phyloP scores from a whole-genome alignment of 192 early-diverging fungal species.

The Linnemannia exigua region DNA sequence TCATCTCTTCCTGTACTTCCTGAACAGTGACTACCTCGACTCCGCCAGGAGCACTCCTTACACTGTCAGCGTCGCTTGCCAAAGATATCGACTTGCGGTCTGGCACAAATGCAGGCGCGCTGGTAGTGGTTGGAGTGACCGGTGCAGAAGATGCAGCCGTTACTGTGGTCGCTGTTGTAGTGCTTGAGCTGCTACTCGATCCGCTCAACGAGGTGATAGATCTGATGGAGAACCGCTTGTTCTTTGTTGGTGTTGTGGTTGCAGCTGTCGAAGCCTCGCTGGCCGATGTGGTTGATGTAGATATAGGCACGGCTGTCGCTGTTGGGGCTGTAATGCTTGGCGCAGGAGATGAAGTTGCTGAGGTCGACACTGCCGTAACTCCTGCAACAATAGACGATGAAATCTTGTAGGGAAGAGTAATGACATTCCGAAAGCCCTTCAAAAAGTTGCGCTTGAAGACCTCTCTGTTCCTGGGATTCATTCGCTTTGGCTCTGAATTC shows the following conservation, averaged over 20 bases:
- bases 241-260: slow-evolving; percentile 29
- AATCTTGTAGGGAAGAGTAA: slow-evolving; percentile 61
- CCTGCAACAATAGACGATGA: slow-evolving; percentile 54
- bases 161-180: slow-evolving; percentile 17
- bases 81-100: slow-evolving; percentile 37
- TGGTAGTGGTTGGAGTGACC: slow-evolving; percentile 1
- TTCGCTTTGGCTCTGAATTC: slow-evolving; percentile 39
- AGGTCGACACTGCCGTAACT: slow-evolving; percentile 34
- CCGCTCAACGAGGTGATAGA: slow-evolving; percentile 36
- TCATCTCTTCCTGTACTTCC: slow-evolving; percentile 65
- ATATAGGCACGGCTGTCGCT: neutral
- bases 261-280: neutral
- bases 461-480: slow-evolving; percentile 57
- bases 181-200: slow-evolving; percentile 20
- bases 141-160: slow-evolving; percentile 14
- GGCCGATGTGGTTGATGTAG: neutral
- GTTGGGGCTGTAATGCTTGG: slow-evolving; percentile 18
- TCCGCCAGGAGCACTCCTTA: slow-evolving; percentile 34
- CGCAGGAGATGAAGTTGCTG: slow-evolving; percentile 6
- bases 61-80: slow-evolving; percentile 62
- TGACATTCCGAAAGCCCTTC: slow-evolving; percentile 65
- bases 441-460: slow-evolving; percentile 66
- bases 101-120: slow-evolving; percentile 29
- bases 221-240: slow-evolving; percentile 52
- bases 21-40: slow-evolving; percentile 39